Evolutionary conservation across 176 grass and related monocot species (phyloP), one percentile per base, ranked within the genome.

Genomic region (Avena sativa): DNA sequence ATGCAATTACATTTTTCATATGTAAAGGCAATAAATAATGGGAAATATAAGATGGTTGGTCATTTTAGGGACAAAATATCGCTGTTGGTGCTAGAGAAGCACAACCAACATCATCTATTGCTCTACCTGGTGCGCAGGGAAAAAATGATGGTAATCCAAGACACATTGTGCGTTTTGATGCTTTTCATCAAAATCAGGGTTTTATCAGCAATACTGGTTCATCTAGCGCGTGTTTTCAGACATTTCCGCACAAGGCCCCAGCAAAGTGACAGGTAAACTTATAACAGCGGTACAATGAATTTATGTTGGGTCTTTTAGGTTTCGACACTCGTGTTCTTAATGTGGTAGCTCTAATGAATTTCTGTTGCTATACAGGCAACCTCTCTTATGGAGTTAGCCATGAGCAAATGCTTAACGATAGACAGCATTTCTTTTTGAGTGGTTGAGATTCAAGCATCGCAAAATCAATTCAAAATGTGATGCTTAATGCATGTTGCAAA

Each of bases 181-280:
- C 69, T 70, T 86, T 83, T 81, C 70, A 67, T 53, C 83, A 74
- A n/a, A 80, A 71, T 80, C 86, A 90, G 85, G 80, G 92, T 89
- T 92, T 84, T 86, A 76, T 71, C 38, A 97, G 83, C 74, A 92
- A 90, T 69, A 72, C 79, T 86, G 71, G 79, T 34, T 85, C 93
- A 87, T 87, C 93, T 43, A 92, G 89, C 19, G 89, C 82, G 30
- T 89, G 90, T 89, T 48, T 83, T 86, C 83, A 89, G 77, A 91
- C 90, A 81, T 91, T 92, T 43, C 82, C 91, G 28, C 92, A 81
- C 49, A 95, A 91, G 86, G 79, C 90, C 20, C 88, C 90, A 76
- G 74, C 87, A 56, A 98, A 94, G 60, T 98, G 65, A 92, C 43
- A 61, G 85, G 89, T 95, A 90, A 69, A 66, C 56, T 88, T 75